Evolutionary conservation across 2,329 filamentous ascomycete species (phyloP), one percentile per base, ranked within the genome.

Genomic region (Polytolypa hystricis): DNA sequence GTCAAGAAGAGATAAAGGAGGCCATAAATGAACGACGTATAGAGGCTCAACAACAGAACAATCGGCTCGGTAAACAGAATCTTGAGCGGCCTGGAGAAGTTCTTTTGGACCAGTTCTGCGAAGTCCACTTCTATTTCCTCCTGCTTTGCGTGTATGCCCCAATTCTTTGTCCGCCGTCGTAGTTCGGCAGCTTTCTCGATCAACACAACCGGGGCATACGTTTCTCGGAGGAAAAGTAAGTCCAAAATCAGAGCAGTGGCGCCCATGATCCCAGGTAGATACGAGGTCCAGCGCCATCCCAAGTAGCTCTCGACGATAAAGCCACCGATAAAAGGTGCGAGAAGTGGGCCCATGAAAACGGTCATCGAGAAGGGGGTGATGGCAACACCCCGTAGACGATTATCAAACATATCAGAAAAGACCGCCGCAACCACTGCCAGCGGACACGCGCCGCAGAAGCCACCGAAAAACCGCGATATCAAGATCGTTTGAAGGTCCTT

Each of bases 141-240:
- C 39, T 66, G 60, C 47, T 71, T 71, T n/a, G 73, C 73, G 47
- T 77, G 73, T 34, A 76, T 74, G 8, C 71, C 71, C 71, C 71
- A 76, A 42, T 76, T 76, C 50, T 66, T 66, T 1, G 71, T 76
- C 17, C 68, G 53, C 21, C 72, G 62, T 20, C 71, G 59, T 2
- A 76, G 51, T 41, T 74, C 69, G 3, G 63, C 53, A 3, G 72
- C 71, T 47, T 77, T 77, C 11, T 59, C 53, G 25, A 77, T 66
- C 3, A 77, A 60, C 10, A 77, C 68, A 1, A 74, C 62, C 0
- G 73, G 73, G 1, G 72, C 67, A 42, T 77, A 77, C 0, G 70
- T 71, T 48, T 77, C 73, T 34, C 70, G 54, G 17, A 75, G 58
- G 52, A 76, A 73, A 25, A 75, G 45, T 0, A 73, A 27, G 29